A percentile compares a stretch with the other conserved stretches of the same genome.
Evolutionary conservation across 2,329 filamentous ascomycete genomes (phyloP).

Genomic region (Alternaria viburni): DNA sequence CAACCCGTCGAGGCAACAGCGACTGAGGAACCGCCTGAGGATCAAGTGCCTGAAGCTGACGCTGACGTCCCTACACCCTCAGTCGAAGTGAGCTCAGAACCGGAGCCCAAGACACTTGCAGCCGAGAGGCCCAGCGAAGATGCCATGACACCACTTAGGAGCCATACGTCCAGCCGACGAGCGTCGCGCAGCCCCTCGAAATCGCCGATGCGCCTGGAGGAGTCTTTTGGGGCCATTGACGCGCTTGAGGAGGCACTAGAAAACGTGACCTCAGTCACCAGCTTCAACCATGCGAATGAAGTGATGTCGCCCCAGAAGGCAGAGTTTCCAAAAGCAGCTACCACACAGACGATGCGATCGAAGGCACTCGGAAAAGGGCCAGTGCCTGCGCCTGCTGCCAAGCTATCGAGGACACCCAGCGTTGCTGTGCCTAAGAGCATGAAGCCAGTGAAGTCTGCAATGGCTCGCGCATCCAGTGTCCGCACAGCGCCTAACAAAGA

Average conservation of each 20-base stretch:
- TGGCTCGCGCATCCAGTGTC: conserved; percentile 36
- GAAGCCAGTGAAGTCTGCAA: conserved; percentile 33
- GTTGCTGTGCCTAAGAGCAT: conserved; percentile 34
- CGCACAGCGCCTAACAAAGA: conserved; percentile 32
- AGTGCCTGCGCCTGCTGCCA: conserved; percentile 17
- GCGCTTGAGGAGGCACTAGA: conserved; percentile 60
- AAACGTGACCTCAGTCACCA: conserved; percentile 50
- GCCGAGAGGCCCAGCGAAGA: conserved; percentile 36
- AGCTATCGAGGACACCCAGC: conserved; percentile 36
- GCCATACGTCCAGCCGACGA: conserved; percentile 28
- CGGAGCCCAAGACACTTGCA: conserved; percentile 38
- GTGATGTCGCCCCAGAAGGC: conserved; percentile 37
- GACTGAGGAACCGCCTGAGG: neutral
- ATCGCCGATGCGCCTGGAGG: conserved; percentile 49
- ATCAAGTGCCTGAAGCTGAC: conserved; percentile 2
- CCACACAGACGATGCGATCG: conserved; percentile 6
- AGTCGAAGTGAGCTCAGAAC: conserved; percentile 28
- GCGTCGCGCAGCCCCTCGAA: conserved; percentile 33
- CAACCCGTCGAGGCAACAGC: neutral
- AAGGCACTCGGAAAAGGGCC: conserved; percentile 18
- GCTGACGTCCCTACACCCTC: conserved; percentile 16
- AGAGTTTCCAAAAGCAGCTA: conserved; percentile 10
- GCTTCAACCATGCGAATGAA: conserved; percentile 40
- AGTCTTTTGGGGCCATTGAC: conserved; percentile 59
- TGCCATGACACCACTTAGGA: conserved; percentile 26